Base-by-base conservation (phyloP, 441 rosid genomes). In the Bruguiera hainesii region DNA sequence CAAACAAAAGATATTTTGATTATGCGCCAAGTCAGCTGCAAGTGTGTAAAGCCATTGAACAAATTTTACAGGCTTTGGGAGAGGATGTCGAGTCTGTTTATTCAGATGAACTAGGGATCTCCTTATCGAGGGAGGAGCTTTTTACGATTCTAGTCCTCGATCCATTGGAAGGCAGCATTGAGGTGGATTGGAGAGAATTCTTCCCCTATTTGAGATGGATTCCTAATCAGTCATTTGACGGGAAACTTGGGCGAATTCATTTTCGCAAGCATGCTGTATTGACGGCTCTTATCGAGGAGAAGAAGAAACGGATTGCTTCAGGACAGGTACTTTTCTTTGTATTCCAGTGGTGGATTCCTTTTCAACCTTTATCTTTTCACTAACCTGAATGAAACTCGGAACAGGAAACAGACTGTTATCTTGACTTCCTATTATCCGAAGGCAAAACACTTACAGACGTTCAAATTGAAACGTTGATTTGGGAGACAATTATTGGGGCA, bases 141-240 rank as follows among this genome's bases (percentile, higher is more conserved):
- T 76, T 73, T 62, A 74, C 79, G 55, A 61, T 79, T 56, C 66
- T 89, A 68, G 98, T 91, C 52, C 67, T 68, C 57, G 96, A 89
- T 69, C 78, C 83, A 72, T 85, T 91, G 94, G 89, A 81, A 31
- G 96, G 91, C 16, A 91, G 93, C 2, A 73, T 91, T 51, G 96
- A 89, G 23, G 98, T 89, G 60, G 98, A 94, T 61, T 91, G 98
- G 96, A 85, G 98, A 64, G 99, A 94, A 74, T 94, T 91, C 88
- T 91, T 94, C 77, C 96, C 99, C 1, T 87, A 89, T 75, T 66
- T 91, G 62, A 81, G 70, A 79, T 94, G 98, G 97, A 60, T 91
- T 74, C 96, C 98, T 0, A 91, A 84, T 67, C 79, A 72, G 59
- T 71, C 74, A 23, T 76, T 81, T 2, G 91, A 85, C 71, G 39